Conservation (phyloP, 768 basidiomycete genomes). For the Pleurotus giganteus region DNA sequence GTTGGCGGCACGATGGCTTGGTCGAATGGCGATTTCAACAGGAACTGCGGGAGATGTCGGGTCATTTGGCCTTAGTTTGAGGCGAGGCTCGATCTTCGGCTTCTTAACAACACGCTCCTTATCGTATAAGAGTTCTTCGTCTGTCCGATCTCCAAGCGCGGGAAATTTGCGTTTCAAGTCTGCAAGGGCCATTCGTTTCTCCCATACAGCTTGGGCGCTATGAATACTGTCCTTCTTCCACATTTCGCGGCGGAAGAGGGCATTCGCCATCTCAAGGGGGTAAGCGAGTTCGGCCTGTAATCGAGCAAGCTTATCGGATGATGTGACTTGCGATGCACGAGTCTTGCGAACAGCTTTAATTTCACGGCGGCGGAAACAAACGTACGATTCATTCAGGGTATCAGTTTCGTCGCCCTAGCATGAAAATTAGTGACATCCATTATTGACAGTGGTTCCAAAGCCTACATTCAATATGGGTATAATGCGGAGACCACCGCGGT, state of each 20-base stretch:
- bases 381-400: conserved; percentile 87
- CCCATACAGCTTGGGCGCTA: conserved; percentile 70
- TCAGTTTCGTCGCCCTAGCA: conserved; percentile 84
- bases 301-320: conserved; percentile 84
- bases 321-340: conserved; percentile 84
- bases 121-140: conserved; percentile 73
- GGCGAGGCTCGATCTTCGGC: conserved; percentile 40
- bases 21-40: conserved; percentile 52
- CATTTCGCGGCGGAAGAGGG: conserved; percentile 69
- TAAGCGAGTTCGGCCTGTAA: conserved; percentile 73
- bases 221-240: conserved; percentile 66
- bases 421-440: conserved; percentile 9
- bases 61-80: conserved; percentile 52
- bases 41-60: conserved; percentile 36
- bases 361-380: conserved; percentile 95
- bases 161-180: conserved; percentile 81
- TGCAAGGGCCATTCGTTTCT: conserved; percentile 68
- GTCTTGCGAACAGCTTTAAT: conserved; percentile 94
- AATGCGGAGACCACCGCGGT: conserved; percentile 79
- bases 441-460: conserved; percentile 5
- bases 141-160: conserved; percentile 54
- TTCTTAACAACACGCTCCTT: conserved; percentile 66
- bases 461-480: conserved; percentile 87
- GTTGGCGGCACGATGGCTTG: conserved; percentile 60
- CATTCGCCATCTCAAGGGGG: conserved; percentile 70